Conservation (phyloP, 2,329 filamentous ascomycete species). For the Westerdykella ornata region DNA sequence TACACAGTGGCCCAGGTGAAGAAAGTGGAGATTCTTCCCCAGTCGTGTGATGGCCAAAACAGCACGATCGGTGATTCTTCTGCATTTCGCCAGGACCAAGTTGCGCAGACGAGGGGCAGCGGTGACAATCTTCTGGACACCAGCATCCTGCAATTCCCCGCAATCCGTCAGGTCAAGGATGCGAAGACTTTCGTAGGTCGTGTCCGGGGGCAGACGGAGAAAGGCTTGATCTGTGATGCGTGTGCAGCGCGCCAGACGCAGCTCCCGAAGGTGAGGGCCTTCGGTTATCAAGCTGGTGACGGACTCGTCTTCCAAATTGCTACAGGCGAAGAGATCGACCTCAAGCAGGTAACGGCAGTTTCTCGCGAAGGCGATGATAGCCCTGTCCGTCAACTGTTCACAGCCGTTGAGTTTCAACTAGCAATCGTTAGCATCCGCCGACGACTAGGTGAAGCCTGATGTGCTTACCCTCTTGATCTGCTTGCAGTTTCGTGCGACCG, state of each 20-base stretch:
- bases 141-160: conserved; percentile 72
- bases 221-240: conserved; percentile 86
- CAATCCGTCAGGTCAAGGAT: conserved; percentile 94
- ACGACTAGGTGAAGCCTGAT: background rate
- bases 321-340: conserved; percentile 87
- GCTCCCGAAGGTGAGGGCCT: conserved; percentile 77
- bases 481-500: conserved; percentile 72
- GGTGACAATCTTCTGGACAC: conserved; percentile 80
- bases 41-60: conserved; percentile 82
- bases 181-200: conserved; percentile 76
- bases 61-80: conserved; percentile 81
- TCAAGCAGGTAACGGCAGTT: conserved; percentile 91
- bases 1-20: conserved; percentile 88
- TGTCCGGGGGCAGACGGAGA: conserved; percentile 61
- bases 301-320: conserved; percentile 71
- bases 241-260: conserved; percentile 78
- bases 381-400: conserved; percentile 70
- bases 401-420: conserved; percentile 94
- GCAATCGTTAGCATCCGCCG: conserved; percentile 24
- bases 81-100: conserved; percentile 88
- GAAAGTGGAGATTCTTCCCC: conserved; percentile 93
- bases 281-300: conserved; percentile 73
- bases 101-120: conserved; percentile 85
- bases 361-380: conserved; percentile 77
- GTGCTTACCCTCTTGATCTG: conserved; percentile 73